Percentiles rank a stretch among this genome's conserved stretches.
Conservation (phyloP, 2,329 filamentous ascomycete genomes). For the Sporothrix luriei region DNA sequence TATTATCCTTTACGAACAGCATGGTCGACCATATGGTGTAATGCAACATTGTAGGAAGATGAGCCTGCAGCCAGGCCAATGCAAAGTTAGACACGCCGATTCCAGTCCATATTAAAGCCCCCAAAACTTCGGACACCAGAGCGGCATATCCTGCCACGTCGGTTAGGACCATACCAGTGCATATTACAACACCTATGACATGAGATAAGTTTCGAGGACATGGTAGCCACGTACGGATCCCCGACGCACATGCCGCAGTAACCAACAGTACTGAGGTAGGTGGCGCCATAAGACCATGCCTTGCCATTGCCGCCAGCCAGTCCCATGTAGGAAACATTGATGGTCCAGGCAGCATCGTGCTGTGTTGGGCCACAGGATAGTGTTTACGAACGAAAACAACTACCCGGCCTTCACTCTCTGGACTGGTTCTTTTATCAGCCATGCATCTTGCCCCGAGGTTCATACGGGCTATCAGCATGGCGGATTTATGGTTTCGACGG, state of each 20-base stretch:
- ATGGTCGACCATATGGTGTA: too few species aligned
- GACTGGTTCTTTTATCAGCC: neutral
- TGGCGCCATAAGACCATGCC: conserved; percentile 31
- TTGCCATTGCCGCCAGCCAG: conserved; percentile 17
- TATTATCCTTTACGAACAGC: too few species aligned
- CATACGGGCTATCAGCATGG: neutral
- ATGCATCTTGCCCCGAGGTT: neutral
- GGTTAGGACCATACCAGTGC: too few species aligned
- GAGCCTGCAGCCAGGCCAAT: too few species aligned
- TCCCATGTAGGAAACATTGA: conserved; percentile 33
- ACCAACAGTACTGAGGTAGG: conserved; percentile 5
- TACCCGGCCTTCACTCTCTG: neutral
- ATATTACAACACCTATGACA: too few species aligned
- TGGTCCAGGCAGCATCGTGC: conserved; percentile 19
- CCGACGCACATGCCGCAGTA: conserved; percentile 32
- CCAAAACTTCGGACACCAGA: too few species aligned
- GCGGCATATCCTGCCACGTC: too few species aligned
- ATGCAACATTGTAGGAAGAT: too few species aligned
- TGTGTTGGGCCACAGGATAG: conserved; percentile 1
- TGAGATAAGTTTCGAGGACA: too few species aligned
- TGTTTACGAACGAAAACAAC: too few species aligned
- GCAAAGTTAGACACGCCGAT: too few species aligned
- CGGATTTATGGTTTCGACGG: neutral
- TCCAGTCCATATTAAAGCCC: too few species aligned
- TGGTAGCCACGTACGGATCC: conserved; percentile 31